A percentile compares a stretch with the other conserved stretches of the same genome.
phyloP scores from a whole-genome alignment of 202 grass and related monocot species.

The Carex sylvatica region DNA sequence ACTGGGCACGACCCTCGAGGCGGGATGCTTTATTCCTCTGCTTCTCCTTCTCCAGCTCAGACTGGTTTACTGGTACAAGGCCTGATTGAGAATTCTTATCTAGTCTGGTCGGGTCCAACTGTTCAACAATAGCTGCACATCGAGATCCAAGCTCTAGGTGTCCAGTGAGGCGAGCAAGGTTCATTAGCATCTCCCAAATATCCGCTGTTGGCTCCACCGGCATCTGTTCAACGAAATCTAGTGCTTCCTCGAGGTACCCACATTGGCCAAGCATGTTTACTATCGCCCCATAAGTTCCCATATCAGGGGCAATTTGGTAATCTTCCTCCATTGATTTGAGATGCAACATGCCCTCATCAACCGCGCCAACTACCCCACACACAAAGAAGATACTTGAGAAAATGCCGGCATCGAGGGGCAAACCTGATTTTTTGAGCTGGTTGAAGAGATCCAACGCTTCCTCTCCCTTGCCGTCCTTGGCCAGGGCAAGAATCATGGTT shows the following conservation, averaged over 20 bases:
- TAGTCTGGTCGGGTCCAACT: slow-evolving; percentile 58
- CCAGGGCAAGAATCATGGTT: slow-evolving; percentile 76
- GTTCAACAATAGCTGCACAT: slow-evolving; percentile 55
- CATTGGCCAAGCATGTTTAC: slow-evolving; percentile 85
- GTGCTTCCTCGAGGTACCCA: slow-evolving; percentile 81
- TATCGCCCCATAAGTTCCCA: slow-evolving; percentile 74
- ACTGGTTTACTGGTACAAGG: slow-evolving; percentile 58
- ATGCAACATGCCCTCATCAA: slow-evolving; percentile 92
- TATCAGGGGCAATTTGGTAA: slow-evolving; percentile 65
- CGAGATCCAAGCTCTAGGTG: slow-evolving; percentile 63
- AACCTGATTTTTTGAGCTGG: slow-evolving; percentile 55
- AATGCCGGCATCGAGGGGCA: slow-evolving; percentile 58
- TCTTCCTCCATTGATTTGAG: slow-evolving; percentile 91
- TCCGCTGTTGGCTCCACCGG: slow-evolving; percentile 69
- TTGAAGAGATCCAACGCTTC: slow-evolving; percentile 71
- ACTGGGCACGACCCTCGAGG: slow-evolving; percentile 56
- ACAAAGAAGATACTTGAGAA: slow-evolving; percentile 63
- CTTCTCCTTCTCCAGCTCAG: slow-evolving; percentile 82
- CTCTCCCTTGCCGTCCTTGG: slow-evolving; percentile 70
- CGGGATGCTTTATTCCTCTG: slow-evolving; percentile 59
- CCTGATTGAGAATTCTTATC: slow-evolving; percentile 68
- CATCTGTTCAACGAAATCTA: slow-evolving; percentile 82
- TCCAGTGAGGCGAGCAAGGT: slow-evolving; percentile 71
- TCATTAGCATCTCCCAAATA: slow-evolving; percentile 85
- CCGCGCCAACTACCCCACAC: slow-evolving; percentile 73